phyloP scores from a whole-genome alignment of 1,139 yeast genomes.

The Yarrowia galli region DNA sequence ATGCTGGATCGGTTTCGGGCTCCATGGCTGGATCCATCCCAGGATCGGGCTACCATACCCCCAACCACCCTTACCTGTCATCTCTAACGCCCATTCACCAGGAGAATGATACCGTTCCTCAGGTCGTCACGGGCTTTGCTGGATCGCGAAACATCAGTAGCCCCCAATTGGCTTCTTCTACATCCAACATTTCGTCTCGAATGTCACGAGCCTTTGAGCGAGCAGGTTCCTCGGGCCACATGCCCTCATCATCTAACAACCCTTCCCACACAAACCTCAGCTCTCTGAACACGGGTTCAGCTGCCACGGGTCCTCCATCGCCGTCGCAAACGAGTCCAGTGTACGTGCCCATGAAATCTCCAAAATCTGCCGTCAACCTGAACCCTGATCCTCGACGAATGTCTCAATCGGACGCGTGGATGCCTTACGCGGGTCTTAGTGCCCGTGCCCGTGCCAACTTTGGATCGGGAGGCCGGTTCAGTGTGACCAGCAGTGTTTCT shows the following conservation, averaged over 20 bases:
- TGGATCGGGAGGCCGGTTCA: slow-evolving; percentile 34
- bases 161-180: slow-evolving; percentile 32
- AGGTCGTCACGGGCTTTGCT: slow-evolving; percentile 32
- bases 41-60: slow-evolving; percentile 35
- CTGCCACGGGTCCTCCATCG: slow-evolving; percentile 11
- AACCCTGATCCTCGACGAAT: slow-evolving; percentile 35
- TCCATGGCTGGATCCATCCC: slow-evolving; percentile 19
- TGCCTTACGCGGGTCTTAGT: slow-evolving; percentile 39
- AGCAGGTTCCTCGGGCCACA: slow-evolving; percentile 34
- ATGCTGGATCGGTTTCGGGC: slow-evolving; percentile 24
- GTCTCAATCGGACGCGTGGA: slow-evolving; percentile 37
- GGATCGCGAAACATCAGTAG: slow-evolving; percentile 35
- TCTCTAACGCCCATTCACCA: slow-evolving; percentile 31
- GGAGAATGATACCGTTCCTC: slow-evolving; percentile 28
- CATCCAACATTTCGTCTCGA: slow-evolving; percentile 33
- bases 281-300: slow-evolving; percentile 15
- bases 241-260: slow-evolving; percentile 14
- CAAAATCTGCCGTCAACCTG: slow-evolving; percentile 28
- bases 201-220: slow-evolving; percentile 37
- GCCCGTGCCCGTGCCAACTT: slow-evolving; percentile 36
- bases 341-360: slow-evolving; percentile 34
- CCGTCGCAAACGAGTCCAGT: slow-evolving; percentile 33
- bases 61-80: slow-evolving; percentile 32
- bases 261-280: slow-evolving; percentile 32
- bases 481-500: slow-evolving; percentile 20